Evolutionary conservation across 768 basidiomycete species (phyloP).

Genomic region (Holtermannia corniformis): DNA sequence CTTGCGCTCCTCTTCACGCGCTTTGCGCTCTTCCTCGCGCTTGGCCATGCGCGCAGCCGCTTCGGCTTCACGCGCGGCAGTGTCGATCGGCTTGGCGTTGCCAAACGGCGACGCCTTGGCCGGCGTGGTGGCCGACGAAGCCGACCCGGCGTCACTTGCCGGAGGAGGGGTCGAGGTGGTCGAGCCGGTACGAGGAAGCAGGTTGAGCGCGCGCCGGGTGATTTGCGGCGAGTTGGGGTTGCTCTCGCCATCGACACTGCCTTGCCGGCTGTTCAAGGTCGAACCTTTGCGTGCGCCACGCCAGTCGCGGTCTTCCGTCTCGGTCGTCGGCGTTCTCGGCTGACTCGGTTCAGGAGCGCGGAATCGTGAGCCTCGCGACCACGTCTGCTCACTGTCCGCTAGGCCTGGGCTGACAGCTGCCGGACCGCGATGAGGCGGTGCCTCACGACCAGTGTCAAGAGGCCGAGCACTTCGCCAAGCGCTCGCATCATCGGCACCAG

Average conservation of each 20-base stretch:
- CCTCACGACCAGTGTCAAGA: constrained; percentile 31
- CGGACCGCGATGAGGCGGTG: constrained; percentile 43
- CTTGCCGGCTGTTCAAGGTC: constrained; percentile 10
- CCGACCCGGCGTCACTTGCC: constrained; percentile 49
- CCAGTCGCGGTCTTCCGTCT: constrained; percentile 35
- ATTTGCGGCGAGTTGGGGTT: constrained; percentile 45
- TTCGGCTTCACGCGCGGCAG: constrained; percentile 54
- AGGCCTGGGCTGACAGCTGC: constrained; percentile 20
- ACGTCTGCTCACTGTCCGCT: constrained; percentile 68
- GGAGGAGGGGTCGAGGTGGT: constrained; percentile 51
- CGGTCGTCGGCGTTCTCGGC: constrained; percentile 11
- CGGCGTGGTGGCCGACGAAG: constrained; percentile 44
- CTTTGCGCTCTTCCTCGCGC: constrained; percentile 29
- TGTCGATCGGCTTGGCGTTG: constrained; percentile 79
- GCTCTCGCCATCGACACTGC: constrained; percentile 19
- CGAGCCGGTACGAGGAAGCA: constrained; percentile 54
- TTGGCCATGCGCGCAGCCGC: constrained; percentile 34
- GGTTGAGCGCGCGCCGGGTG: constrained; percentile 23
- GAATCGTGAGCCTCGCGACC: constrained; percentile 40
- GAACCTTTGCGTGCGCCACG: constrained; percentile 19
- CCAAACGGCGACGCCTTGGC: constrained; percentile 69
- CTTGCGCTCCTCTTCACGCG: constrained; percentile 24
- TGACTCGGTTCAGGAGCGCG: constrained; percentile 15
- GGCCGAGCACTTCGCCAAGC: constrained; percentile 35
- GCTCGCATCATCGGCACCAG: constrained; percentile 27